Base-by-base conservation (phyloP, 2,329 filamentous ascomycete species). In the Microcera coccophila region DNA sequence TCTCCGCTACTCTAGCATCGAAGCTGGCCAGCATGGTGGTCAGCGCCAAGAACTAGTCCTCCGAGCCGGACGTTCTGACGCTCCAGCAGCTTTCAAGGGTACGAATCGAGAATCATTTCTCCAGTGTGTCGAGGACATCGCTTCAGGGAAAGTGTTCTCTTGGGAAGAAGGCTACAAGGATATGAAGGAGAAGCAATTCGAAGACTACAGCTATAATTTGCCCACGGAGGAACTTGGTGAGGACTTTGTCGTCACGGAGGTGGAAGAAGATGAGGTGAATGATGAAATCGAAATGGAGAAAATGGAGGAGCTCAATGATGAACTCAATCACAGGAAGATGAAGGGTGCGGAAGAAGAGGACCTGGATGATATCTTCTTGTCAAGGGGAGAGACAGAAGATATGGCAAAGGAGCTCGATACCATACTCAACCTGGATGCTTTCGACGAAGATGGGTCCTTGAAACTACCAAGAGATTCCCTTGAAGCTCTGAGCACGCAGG, bases 21-120 rank as follows among this genome's bases (percentile, higher is more conserved):
- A 79, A 47, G 74, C 68, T 4, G 76, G 75, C 0, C 66, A 68
- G 38, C 71, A 74, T 44, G 73, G 71, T 38, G 75, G 75, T 5
- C 71, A 70, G 11, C 67, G 73, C n/a, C 69, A 73, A 16, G 73
- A 77, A 53, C 58, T 81, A 18, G 68, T 64, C 2, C 64, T 81
- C 15, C 45, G 53, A 16, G 42, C 49, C 14, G 47, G 53, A 3
- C 35, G n/a, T 10, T 37, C 38, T 3, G 20, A 15, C 5, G 35
- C 34, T 1, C 5, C 22, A 8, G 33, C 8, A 0, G 31, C 15
- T 1, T 5, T n/a, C 4, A 31, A 36, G 15, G 15, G 15, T 1
- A 31, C 44, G 10, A 34, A 41, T 36, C 48, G 39, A 2, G 31
- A 47, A 5, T 42, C 24, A 11, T 67, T 63, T 38, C 38, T 65